A percentile compares a stretch with the other conserved stretches of the same genome.
phyloP scores from a whole-genome alignment of 345 rosid genomes.

The Murraya paniculata region DNA sequence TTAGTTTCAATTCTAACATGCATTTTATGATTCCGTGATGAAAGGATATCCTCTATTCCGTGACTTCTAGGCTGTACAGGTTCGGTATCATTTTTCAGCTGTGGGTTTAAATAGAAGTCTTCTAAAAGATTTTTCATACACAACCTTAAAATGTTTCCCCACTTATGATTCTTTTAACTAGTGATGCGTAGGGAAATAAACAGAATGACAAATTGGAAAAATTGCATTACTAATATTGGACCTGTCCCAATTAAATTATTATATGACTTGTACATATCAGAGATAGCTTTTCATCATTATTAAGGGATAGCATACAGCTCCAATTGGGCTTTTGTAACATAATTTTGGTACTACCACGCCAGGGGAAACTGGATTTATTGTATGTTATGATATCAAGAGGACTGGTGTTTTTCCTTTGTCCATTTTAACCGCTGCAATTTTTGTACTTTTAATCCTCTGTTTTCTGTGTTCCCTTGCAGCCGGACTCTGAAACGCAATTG shows the following conservation, averaged over 20 bases:
- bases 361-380: neutral
- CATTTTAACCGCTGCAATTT: neutral
- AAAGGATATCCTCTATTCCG: neutral
- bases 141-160: neutral
- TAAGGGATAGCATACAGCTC: neutral
- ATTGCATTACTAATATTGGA: too few relatives aligned
- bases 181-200: neutral
- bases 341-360: neutral
- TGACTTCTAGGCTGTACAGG: neutral
- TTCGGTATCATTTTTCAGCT: neutral
- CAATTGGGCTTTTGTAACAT: neutral
- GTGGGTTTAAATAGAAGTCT: neutral
- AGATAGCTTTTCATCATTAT: neutral
- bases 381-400: neutral
- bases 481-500: slow-evolving; percentile 77
- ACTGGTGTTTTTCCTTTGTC: neutral
- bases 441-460: neutral
- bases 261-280: neutral
- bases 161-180: neutral
- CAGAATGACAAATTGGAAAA: neutral
- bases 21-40: neutral
- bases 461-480: slow-evolving; percentile 42
- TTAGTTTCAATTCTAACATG: neutral
- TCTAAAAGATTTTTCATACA: neutral
- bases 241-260: neutral